These are phyloP conservation scores for Termitomyces sp. DNA, from an alignment of 768 basidiomycete species.

Conservation along the genomic window DNA sequence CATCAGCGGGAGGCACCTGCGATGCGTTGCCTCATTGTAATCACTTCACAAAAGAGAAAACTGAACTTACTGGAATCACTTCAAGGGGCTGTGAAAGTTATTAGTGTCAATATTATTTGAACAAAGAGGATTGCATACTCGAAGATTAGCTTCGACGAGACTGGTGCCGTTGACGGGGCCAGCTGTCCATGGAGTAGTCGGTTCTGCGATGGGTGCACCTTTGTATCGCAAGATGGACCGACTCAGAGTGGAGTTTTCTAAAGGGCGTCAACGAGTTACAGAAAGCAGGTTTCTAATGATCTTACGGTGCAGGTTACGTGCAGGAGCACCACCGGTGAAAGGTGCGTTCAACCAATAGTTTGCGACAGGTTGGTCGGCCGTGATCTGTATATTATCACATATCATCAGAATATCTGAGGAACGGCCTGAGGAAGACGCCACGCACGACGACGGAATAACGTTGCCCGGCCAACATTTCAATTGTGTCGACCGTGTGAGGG, in stretches of 20 bases:
- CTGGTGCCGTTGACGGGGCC: slow-evolving; percentile 11
- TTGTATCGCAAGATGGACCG: slow-evolving; percentile 29
- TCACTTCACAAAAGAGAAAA: not conserved
- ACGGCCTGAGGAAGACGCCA: not conserved
- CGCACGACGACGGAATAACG: slow-evolving; percentile 39
- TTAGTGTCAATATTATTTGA: not conserved
- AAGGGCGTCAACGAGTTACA: no score
- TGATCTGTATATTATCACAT: slow-evolving; percentile 13
- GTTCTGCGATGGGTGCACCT: slow-evolving; percentile 27
- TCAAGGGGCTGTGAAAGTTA: slow-evolving; percentile 7
- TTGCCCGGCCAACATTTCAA: slow-evolving; percentile 42
- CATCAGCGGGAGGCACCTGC: slow-evolving; percentile 19
- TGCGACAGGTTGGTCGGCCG: slow-evolving; percentile 35
- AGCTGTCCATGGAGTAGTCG: slow-evolving; percentile 20
- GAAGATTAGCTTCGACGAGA: slow-evolving; percentile 13
- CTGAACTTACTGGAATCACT: not conserved
- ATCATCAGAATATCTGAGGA: not conserved
- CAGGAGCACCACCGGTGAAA: slow-evolving; percentile 25
- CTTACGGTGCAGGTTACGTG: slow-evolving; percentile 27
- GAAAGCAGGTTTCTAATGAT: not conserved
- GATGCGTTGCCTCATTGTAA: not conserved
- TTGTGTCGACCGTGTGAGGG: slow-evolving; percentile 27
- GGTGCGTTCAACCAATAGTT: slow-evolving; percentile 44
- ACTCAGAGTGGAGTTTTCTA: slow-evolving; percentile 22
- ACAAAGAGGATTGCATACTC: slow-evolving; percentile 2